phyloP scores from a whole-genome alignment of 2,329 filamentous ascomycete species.

The Penicillium paneum region DNA sequence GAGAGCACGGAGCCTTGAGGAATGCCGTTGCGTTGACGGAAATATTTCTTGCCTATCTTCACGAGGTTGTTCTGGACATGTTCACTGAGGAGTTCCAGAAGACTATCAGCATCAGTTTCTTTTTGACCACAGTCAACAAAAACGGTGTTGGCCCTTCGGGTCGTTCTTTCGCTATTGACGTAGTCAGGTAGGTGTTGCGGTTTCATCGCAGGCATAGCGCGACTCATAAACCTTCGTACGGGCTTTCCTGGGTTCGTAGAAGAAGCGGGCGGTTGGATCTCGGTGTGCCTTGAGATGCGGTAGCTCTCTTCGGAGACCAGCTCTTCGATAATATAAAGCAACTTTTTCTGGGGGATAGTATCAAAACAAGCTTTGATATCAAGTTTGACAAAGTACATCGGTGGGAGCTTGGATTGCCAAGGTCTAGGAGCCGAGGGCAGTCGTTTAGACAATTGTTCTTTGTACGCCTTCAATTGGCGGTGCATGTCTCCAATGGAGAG shows the following conservation, averaged over 20 bases:
- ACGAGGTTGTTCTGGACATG: constrained; percentile 85
- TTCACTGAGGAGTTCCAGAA: constrained; percentile 69
- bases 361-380: constrained; percentile 94
- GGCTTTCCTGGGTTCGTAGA: constrained; percentile 24
- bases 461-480: constrained; percentile 67
- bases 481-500: constrained; percentile 82
- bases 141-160: constrained; percentile 62
- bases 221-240: constrained; percentile 51
- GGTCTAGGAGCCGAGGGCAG: neutral
- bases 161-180: constrained; percentile 35
- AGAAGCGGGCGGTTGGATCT: constrained; percentile 56
- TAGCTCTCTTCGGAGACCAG: constrained; percentile 63
- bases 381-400: constrained; percentile 83
- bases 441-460: constrained; percentile 31
- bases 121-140: constrained; percentile 69
- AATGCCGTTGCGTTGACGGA: constrained; percentile 82
- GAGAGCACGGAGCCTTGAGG: constrained; percentile 91
- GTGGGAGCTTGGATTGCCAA: constrained; percentile 36
- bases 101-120: constrained; percentile 53
- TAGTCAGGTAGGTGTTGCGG: constrained; percentile 46
- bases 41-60: constrained; percentile 83
- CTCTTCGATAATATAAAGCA: constrained; percentile 64
- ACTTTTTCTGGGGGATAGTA: constrained; percentile 78
- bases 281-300: constrained; percentile 68
- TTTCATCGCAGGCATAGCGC: constrained; percentile 48